These are phyloP conservation scores for Phytopythium kandeliae DNA, from an alignment of 352 stramenopile genomes.

Conservation along the genomic window DNA sequence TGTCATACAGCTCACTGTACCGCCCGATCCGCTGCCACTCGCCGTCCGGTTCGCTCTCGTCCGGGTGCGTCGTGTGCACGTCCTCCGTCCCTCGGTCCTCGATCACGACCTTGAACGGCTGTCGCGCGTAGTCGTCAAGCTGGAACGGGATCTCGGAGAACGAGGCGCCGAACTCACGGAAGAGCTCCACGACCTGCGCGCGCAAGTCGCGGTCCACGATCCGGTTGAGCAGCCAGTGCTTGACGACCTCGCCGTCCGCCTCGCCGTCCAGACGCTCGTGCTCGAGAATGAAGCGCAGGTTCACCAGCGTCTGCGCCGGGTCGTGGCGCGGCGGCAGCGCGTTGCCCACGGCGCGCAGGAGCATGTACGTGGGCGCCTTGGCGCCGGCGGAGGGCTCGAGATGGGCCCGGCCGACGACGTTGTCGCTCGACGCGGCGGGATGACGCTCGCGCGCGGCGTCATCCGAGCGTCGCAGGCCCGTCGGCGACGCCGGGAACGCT, in stretches of 20 bases:
- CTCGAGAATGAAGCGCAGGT: constrained; percentile 48
- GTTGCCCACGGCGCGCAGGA: constrained; percentile 43
- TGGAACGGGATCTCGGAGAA: constrained; percentile 42
- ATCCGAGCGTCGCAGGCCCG: neutral
- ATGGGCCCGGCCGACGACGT: neutral
- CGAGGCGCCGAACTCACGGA: constrained; percentile 22
- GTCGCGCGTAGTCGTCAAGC: constrained; percentile 22
- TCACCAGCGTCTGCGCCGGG: constrained; percentile 26
- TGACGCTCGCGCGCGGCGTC: neutral
- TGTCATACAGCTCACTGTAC: constrained; percentile 34
- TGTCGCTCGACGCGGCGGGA: neutral
- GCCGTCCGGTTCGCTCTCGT: constrained; percentile 8
- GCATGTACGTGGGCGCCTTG: constrained; percentile 17
- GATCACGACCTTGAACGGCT: constrained; percentile 35
- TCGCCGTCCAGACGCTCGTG: constrained; percentile 34
- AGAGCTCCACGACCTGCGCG: constrained; percentile 21
- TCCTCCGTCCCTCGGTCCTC: constrained; percentile 31
- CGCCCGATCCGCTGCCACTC: constrained; percentile 26
- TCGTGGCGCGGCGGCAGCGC: constrained; percentile 49
- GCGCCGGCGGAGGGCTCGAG: neutral
- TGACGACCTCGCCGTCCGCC: constrained; percentile 12
- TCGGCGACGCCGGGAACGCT: constrained; percentile 1
- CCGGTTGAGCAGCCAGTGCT: constrained; percentile 51
- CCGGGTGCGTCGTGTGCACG: constrained; percentile 15
- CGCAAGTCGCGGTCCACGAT: constrained; percentile 23